A percentile compares a stretch with the other conserved stretches of the same genome.
Evolutionary conservation across 2,329 filamentous ascomycete genomes (phyloP).

Genomic region (Samsoniella hepiali): DNA sequence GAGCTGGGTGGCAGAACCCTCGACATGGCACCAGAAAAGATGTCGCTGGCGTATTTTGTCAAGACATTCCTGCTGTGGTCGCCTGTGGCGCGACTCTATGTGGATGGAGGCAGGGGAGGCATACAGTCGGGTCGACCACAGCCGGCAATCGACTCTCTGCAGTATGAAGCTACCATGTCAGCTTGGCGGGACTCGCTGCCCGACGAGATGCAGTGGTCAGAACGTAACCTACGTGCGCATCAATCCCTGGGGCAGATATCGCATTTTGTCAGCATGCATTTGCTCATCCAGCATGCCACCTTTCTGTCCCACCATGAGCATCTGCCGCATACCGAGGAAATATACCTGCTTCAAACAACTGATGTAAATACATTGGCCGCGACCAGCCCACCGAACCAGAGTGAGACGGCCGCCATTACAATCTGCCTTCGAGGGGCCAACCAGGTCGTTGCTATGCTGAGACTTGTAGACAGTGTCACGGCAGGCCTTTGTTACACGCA

Average conservation of each 20-base stretch:
- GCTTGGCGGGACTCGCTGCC: conserved; percentile 6
- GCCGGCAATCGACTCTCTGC: not conserved
- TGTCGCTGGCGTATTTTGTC: conserved; percentile 4
- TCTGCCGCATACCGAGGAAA: not conserved
- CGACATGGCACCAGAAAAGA: not conserved
- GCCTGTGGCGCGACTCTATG: not conserved
- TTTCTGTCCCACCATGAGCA: conserved; percentile 5
- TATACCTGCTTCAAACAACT: no score
- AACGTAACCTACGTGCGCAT: conserved; percentile 4
- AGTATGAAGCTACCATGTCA: conserved; percentile 1
- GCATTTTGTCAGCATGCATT: conserved; percentile 6
- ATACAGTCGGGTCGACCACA: not conserved
- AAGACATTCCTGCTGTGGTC: conserved; percentile 12
- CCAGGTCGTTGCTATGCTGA: conserved; percentile 2
- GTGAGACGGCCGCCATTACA: not conserved
- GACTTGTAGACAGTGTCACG: not conserved
- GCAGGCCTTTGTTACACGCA: not conserved
- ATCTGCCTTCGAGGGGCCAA: not conserved
- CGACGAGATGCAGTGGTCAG: conserved; percentile 2
- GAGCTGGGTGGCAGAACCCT: not conserved
- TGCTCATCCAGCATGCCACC: not conserved
- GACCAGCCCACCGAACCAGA: no score
- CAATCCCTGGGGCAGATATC: conserved; percentile 1
- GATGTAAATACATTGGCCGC: no score
- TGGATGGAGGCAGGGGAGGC: not conserved